Evolutionary conservation across 1,284 basidiomycete species (phyloP).

Genomic region (Erythrobasidium hasegawianum): DNA sequence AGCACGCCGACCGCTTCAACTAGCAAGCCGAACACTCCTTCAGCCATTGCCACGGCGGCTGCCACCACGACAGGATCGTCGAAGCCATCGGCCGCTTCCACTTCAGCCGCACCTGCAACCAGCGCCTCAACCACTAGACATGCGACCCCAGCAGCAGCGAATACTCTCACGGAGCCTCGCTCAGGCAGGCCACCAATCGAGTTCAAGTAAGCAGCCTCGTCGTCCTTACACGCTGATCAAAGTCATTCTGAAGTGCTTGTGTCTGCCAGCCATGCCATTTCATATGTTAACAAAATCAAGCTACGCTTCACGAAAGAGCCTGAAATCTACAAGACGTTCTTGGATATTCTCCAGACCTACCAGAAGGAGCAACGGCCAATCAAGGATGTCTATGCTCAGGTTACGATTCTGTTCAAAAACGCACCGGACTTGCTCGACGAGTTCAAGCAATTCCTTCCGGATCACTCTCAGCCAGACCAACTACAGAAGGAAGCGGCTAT

Average conservation of each 20-base stretch:
- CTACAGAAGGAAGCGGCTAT: not conserved
- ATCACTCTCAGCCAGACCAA: constrained; percentile 47
- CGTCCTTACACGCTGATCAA: not conserved
- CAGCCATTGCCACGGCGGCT: not conserved
- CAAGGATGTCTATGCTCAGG: constrained; percentile 84
- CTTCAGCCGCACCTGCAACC: constrained; percentile 8
- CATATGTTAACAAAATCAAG: constrained; percentile 99
- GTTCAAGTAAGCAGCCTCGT: constrained; percentile 60
- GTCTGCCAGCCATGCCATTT: constrained; percentile 69
- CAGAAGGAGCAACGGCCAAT: constrained; percentile 88
- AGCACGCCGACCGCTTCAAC: not conserved
- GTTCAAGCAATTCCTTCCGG: constrained; percentile 95
- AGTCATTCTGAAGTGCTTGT: not conserved
- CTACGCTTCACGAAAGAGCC: constrained; percentile 81
- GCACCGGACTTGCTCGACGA: constrained; percentile 88
- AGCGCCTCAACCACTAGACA: constrained; percentile 10
- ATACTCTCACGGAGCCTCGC: constrained; percentile 12
- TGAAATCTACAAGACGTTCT: constrained; percentile 95
- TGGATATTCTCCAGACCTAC: constrained; percentile 96
- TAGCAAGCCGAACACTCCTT: not conserved
- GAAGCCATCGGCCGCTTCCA: not conserved
- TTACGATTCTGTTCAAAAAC: constrained; percentile 85
- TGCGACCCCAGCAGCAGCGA: constrained; percentile 19
- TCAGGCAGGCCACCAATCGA: constrained; percentile 52
- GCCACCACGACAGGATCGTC: too few species aligned